phyloP scores from a whole-genome alignment of 73 alveolate genomes.

The Blepharisma stoltei region DNA sequence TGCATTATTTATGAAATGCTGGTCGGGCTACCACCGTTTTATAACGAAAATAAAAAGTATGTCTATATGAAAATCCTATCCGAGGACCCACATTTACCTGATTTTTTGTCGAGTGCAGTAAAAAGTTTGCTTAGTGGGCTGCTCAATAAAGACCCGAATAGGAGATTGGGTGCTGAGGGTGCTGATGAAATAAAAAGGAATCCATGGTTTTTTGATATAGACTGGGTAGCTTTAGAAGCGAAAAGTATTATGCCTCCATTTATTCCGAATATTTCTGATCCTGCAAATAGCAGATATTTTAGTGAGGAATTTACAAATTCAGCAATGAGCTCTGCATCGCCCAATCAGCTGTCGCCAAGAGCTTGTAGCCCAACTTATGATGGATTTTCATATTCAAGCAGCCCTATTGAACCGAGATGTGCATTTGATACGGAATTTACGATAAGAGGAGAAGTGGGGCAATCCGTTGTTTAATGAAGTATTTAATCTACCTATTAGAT shows the following conservation, averaged over 20 bases:
- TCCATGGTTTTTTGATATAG: constrained; percentile 65
- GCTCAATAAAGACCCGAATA: constrained; percentile 64
- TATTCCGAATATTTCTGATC: constrained; percentile 58
- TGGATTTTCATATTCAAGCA: constrained; percentile 1
- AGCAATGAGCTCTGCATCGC: neutral
- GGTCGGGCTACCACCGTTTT: constrained; percentile 27
- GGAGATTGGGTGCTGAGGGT: constrained; percentile 70
- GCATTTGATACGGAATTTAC: too few relatives aligned
- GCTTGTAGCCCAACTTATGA: constrained; percentile 3
- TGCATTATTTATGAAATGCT: constrained; percentile 25
- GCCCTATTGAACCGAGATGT: too few relatives aligned
- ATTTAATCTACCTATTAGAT: too few relatives aligned
- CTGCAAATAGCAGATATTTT: constrained; percentile 43
- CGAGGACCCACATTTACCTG: neutral
- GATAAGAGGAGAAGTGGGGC: too few relatives aligned
- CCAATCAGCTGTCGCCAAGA: neutral
- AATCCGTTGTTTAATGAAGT: too few relatives aligned
- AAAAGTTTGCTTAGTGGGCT: constrained; percentile 42
- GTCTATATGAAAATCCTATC: neutral
- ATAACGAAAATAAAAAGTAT: neutral
- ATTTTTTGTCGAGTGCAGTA: neutral
- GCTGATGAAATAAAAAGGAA: constrained; percentile 61
- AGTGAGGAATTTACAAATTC: constrained; percentile 46
- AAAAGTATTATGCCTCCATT: constrained; percentile 76
- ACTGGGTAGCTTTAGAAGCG: constrained; percentile 59